Conservation (phyloP, 2,329 filamentous ascomycete genomes). For the Rutstroemia sp. region DNA sequence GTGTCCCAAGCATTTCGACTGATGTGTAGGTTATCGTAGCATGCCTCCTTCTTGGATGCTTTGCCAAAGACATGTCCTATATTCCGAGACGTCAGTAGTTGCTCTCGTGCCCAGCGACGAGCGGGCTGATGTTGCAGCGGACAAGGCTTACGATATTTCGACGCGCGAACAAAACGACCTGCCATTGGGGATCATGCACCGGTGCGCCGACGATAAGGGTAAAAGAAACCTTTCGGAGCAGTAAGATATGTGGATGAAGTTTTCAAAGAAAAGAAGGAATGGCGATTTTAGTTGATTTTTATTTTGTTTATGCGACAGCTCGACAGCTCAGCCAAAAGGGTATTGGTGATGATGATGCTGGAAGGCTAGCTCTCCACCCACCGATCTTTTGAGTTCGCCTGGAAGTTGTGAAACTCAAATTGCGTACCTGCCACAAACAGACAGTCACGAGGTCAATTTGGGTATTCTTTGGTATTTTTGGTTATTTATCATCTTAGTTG, state of each 20-base stretch:
- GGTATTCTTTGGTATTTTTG: too few relatives aligned
- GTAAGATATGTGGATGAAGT: conserved; percentile 11
- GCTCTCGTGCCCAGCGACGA: conserved; percentile 17
- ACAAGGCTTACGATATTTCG: conserved; percentile 58
- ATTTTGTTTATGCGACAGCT: not conserved
- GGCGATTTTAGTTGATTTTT: not conserved
- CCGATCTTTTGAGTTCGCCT: not conserved
- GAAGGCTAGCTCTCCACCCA: not conserved
- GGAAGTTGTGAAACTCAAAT: conserved; percentile 1
- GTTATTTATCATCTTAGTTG: too few relatives aligned
- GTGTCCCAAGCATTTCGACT: conserved; percentile 99
- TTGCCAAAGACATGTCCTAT: conserved; percentile 97
- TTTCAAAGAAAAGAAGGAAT: conserved; percentile 4
- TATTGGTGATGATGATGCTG: not conserved
- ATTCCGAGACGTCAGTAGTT: conserved; percentile 16
- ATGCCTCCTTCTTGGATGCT: conserved; percentile 90
- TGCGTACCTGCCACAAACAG: too few relatives aligned
- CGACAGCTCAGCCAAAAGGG: not conserved
- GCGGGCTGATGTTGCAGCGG: not conserved
- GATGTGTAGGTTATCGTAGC: conserved; percentile 96
- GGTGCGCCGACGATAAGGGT: not conserved
- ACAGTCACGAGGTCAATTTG: too few relatives aligned
- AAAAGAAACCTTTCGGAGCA: not conserved
- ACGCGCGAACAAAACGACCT: conserved; percentile 65
- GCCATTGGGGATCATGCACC: conserved; percentile 42